Conservation (phyloP, 2,329 filamentous ascomycete species). For the Helicocarpus griseus region DNA sequence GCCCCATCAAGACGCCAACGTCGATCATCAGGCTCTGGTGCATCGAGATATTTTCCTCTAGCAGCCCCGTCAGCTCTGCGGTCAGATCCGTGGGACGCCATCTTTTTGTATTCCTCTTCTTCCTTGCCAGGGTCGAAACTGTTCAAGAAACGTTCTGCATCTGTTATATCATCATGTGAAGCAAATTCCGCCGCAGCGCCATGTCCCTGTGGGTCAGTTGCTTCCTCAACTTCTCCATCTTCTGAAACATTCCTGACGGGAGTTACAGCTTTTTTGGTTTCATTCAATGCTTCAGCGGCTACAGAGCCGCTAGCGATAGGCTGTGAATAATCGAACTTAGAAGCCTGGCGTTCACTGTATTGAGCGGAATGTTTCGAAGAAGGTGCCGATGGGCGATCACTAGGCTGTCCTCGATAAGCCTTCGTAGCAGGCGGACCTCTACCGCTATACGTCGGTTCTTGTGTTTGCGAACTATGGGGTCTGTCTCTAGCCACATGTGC, state of each 20-base stretch:
- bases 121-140: constrained; percentile 21
- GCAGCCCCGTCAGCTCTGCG: constrained; percentile 5
- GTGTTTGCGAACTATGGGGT: neutral
- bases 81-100: constrained; percentile 5
- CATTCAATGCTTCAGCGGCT: neutral
- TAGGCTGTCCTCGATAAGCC: neutral
- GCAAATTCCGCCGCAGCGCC: constrained; percentile 3
- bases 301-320: neutral
- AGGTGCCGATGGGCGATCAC: neutral
- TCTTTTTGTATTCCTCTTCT: constrained; percentile 8
- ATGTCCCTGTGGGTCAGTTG: constrained; percentile 7
- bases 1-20: constrained; percentile 10
- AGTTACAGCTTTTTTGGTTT: neutral
- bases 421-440: neutral
- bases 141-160: constrained; percentile 30
- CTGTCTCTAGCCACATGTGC: neutral
- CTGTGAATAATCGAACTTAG: neutral
- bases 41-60: constrained; percentile 7
- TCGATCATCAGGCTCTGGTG: constrained; percentile 10
- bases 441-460: neutral
- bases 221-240: constrained; percentile 26
- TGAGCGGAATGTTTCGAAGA: neutral
- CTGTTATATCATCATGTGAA: constrained; percentile 21
- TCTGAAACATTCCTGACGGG: constrained; percentile 22
- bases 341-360: constrained; percentile 2